Percentiles rank a stretch among this genome's conserved stretches.
Evolutionary conservation across 371 early-diverging fungal species (phyloP).

Genomic region (Catenaria anguillulae): DNA sequence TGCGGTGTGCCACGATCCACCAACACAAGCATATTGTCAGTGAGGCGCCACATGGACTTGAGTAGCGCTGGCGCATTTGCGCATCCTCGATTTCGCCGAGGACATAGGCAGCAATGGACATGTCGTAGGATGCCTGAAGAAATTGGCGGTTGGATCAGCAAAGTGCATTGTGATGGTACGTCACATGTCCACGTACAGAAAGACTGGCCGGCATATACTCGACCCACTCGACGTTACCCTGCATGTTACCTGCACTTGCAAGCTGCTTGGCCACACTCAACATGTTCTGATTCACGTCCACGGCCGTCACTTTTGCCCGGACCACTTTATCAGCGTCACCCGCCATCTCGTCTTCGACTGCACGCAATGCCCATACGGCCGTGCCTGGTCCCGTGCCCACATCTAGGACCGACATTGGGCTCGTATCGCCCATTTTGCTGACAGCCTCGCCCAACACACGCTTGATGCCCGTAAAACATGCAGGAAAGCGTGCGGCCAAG

Average conservation of each 20-base stretch:
- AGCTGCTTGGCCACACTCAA: slow-evolving; percentile 43
- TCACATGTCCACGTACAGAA: too few species aligned
- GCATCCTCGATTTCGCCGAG: slow-evolving; percentile 55
- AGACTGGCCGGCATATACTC: neutral
- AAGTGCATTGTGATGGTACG: slow-evolving; percentile 6
- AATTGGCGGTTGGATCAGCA: slow-evolving; percentile 12
- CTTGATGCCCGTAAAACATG: slow-evolving; percentile 46
- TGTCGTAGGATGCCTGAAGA: too few species aligned
- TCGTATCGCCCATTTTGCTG: slow-evolving; percentile 38
- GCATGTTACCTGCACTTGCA: too few species aligned
- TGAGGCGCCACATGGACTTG: slow-evolving; percentile 58
- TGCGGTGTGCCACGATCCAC: slow-evolving; percentile 75
- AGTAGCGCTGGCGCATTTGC: slow-evolving; percentile 43
- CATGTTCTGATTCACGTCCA: slow-evolving; percentile 74
- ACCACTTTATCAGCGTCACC: slow-evolving; percentile 4
- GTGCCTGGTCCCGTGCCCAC: slow-evolving; percentile 82
- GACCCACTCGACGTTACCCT: too few species aligned
- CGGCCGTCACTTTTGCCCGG: slow-evolving; percentile 41
- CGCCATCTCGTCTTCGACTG: slow-evolving; percentile 39
- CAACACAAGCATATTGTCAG: slow-evolving; percentile 59
- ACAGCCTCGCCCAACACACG: slow-evolving; percentile 53
- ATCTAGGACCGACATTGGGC: slow-evolving; percentile 52
- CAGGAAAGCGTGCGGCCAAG: slow-evolving; percentile 48
- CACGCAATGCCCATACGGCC: slow-evolving; percentile 63
- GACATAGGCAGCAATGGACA: slow-evolving; percentile 59